Evolutionary conservation across 2,329 filamentous ascomycete genomes (phyloP).

Genomic region (Aspergillus phoenicis): DNA sequence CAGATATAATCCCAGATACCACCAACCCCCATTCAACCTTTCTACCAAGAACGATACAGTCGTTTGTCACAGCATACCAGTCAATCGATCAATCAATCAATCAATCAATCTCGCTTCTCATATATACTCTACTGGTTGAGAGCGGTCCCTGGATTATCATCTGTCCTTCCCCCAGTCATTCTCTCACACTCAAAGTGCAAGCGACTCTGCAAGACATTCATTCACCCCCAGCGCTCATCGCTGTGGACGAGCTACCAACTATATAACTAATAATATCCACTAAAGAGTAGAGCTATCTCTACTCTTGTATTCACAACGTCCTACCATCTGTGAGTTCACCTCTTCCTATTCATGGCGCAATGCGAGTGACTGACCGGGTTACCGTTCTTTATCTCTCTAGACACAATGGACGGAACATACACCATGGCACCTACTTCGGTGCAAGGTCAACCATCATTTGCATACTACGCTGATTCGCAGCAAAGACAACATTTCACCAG

Average conservation of each 20-base stretch:
- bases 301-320: constrained; percentile 10
- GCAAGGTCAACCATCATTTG: constrained; percentile 75
- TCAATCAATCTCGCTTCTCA: not conserved
- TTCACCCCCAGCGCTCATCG: constrained; percentile 15
- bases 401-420: constrained; percentile 67
- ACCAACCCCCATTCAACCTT: not conserved
- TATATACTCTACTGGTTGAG: constrained; percentile 18
- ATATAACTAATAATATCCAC: constrained; percentile 21
- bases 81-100: not conserved
- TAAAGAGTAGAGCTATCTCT: constrained; percentile 16
- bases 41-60: not conserved
- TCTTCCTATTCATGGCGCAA: not conserved
- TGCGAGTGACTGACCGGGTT: constrained; percentile 11
- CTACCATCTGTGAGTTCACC: constrained; percentile 14
- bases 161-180: constrained; percentile 37
- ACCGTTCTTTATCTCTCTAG: not conserved
- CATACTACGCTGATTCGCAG: constrained; percentile 80
- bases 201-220: constrained; percentile 35
- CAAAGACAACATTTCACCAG: constrained; percentile 75
- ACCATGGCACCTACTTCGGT: constrained; percentile 53
- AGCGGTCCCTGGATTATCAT: not conserved
- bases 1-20: constrained; percentile 28
- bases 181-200: constrained; percentile 29
- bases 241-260: constrained; percentile 11
- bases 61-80: not conserved